Evolutionary conservation across 2,329 filamentous ascomycete genomes (phyloP).

Genomic region (Phyllosticta citribraziliensis): DNA sequence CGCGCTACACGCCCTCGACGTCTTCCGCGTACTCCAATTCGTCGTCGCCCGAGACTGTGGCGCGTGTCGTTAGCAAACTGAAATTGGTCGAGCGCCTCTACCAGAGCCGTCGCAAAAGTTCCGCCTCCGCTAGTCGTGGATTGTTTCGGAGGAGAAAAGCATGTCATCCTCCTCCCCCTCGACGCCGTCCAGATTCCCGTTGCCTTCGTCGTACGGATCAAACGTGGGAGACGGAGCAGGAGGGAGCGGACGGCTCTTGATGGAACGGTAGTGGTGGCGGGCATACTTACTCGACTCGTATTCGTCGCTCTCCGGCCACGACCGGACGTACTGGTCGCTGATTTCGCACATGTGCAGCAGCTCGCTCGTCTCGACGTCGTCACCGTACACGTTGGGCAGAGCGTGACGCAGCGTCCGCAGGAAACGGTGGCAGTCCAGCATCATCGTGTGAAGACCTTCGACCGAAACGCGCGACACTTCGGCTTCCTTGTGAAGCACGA

Average conservation of each 20-base stretch:
- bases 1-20: constrained; percentile 2
- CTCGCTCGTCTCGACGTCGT: background rate
- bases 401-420: background rate
- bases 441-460: background rate
- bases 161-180: background rate
- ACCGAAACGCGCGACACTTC: background rate
- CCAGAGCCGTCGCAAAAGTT: background rate
- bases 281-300: constrained; percentile 10
- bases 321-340: background rate
- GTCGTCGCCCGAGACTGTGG: constrained; percentile 7
- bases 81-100: background rate
- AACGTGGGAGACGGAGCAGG: background rate
- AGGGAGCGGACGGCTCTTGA: background rate
- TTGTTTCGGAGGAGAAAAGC: background rate
- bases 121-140: background rate
- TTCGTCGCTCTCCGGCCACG: constrained; percentile 7
- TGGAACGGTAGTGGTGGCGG: background rate
- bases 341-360: background rate
- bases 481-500: background rate
- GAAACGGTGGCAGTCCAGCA: constrained; percentile 1
- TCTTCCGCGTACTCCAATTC: constrained; percentile 9
- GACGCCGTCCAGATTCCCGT: background rate
- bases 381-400: background rate
- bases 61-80: background rate
- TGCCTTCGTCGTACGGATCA: background rate